Evolutionary conservation across 2,329 filamentous ascomycete species (phyloP), one percentile per base, ranked within the genome.

Genomic region (Aspergillus aculeatinus): DNA sequence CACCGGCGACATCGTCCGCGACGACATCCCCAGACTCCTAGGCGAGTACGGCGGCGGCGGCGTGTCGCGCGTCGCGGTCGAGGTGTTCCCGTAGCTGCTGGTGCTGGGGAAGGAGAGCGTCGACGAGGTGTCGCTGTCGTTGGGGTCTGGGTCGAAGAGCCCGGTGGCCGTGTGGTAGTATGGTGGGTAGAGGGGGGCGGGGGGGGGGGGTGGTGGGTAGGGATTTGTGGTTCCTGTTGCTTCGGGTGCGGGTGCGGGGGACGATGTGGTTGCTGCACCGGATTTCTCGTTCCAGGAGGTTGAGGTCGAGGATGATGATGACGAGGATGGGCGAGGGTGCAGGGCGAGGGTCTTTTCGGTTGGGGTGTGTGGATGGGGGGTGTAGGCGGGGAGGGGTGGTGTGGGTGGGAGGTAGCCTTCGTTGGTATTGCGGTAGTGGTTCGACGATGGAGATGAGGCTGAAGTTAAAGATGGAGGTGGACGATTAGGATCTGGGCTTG

Each of bases 31-130:
- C 19, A 19, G 9, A 5, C n/a, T 49, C 0, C 68, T 68, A 2
- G 73, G 68, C 2, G 76, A 78, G 55, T 79, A 79, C 9, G 77
- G 75, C 31, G 77, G 77, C 4, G 77, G 77, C 2, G 76, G 77
- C 0, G 77, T 78, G 39, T 78, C 76, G 16, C 75, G 66, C 5
- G 77, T 79, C 9, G 76, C 77, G 3, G 77, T 79, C 0, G 77
- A 79, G 3, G 77, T 79, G 59, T 79, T 78, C 6, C 77, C 77
- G 63, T 77, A 77, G 55, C 75, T 78, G 33, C 29, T 52, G n/a
- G 53, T 55, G 63, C 76, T 79, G 2, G 76, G 75, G 55, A 76
- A 75, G 10, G 77, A 79, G 53, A 77, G 67, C 11, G 73, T 70
- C 4, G 77, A 79, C 21, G 77, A 78, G 44, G 67, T 70, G 61